phyloP scores from a whole-genome alignment of 225 moss, liverwort and hornwort species.

The Asterella californica region DNA sequence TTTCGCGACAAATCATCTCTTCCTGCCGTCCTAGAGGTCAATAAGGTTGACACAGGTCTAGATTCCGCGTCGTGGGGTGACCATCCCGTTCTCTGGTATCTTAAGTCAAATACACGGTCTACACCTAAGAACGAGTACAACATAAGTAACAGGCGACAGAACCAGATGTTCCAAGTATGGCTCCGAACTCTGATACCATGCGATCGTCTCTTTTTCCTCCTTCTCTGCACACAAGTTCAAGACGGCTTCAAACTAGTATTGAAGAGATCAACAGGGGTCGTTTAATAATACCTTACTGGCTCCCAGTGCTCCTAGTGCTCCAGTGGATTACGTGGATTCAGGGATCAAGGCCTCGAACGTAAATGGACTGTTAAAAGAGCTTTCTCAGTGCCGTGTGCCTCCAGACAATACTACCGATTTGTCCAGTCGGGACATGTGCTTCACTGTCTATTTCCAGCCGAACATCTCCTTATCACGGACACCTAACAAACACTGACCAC shows the following conservation, averaged over 20 bases:
- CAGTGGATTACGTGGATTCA: background rate
- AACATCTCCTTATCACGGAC: background rate
- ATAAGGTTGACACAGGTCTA: background rate
- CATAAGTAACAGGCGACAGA: slow-evolving; percentile 3
- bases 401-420: background rate
- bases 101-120: background rate
- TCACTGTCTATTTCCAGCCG: background rate
- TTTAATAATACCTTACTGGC: background rate
- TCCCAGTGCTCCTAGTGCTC: background rate
- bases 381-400: background rate
- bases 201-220: background rate
- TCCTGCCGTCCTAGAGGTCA: background rate
- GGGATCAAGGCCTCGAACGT: too few species aligned
- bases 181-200: background rate
- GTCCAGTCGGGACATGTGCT: background rate
- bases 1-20: background rate
- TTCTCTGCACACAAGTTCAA: slow-evolving; percentile 24
- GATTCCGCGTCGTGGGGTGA: background rate
- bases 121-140: slow-evolving; percentile 4
- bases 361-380: background rate
- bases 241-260: background rate
- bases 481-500: background rate
- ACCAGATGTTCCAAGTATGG: slow-evolving; percentile 19
- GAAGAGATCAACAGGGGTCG: background rate
- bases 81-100: background rate